Conservation (phyloP, 2,329 filamentous ascomycete genomes). For the Ceratocystis huliohia region DNA sequence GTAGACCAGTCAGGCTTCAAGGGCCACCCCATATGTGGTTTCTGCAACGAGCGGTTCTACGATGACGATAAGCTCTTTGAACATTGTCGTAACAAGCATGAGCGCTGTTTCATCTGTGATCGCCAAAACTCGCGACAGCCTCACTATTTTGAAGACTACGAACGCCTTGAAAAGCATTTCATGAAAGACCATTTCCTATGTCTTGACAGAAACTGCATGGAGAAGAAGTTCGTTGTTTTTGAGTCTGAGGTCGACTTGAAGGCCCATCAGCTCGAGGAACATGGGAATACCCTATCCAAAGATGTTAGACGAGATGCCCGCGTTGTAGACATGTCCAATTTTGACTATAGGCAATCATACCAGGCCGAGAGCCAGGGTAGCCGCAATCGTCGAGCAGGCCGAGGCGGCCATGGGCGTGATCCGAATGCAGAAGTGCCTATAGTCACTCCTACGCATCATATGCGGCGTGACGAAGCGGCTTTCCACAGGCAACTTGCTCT, state of each 20-base stretch:
- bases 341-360: slow-evolving; percentile 67
- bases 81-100: slow-evolving; percentile 87
- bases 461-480: slow-evolving; percentile 77
- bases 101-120: slow-evolving; percentile 91
- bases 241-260: slow-evolving; percentile 90
- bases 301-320: slow-evolving; percentile 72
- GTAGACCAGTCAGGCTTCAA: slow-evolving; percentile 91
- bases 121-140: slow-evolving; percentile 55
- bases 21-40: slow-evolving; percentile 86
- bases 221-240: slow-evolving; percentile 97
- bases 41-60: slow-evolving; percentile 86
- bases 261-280: slow-evolving; percentile 75
- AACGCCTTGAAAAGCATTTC: slow-evolving; percentile 77
- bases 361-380: slow-evolving; percentile 40
- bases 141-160: slow-evolving; percentile 85
- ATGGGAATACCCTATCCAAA: slow-evolving; percentile 69
- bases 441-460: slow-evolving; percentile 57
- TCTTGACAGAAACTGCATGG: slow-evolving; percentile 70
- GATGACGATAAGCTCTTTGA: slow-evolving; percentile 89
- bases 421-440: slow-evolving; percentile 55
- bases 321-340: slow-evolving; percentile 73
- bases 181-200: slow-evolving; percentile 77
- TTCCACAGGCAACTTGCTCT: slow-evolving; percentile 88
- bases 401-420: slow-evolving; percentile 30
- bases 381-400: slow-evolving; percentile 32